These are phyloP conservation scores for Volutella citrinella DNA, from an alignment of 2,329 filamentous ascomycete species.

Conservation along the genomic window DNA sequence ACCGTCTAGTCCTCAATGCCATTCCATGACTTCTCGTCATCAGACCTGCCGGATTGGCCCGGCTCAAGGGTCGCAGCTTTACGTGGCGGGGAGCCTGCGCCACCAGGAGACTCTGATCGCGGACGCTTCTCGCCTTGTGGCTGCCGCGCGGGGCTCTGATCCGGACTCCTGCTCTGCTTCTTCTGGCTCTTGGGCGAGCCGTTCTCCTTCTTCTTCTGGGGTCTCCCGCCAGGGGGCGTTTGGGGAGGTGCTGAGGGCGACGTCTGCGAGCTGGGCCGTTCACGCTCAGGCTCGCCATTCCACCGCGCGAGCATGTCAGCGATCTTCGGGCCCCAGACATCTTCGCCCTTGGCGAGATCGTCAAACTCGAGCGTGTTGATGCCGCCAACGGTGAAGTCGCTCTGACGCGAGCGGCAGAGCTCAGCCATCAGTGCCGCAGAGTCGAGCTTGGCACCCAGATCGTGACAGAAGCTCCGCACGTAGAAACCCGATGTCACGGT, in stretches of 20 bases:
- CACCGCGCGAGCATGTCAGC: slow-evolving; percentile 43
- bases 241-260: slow-evolving; percentile 14
- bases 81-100: slow-evolving; percentile 21
- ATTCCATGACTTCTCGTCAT: slow-evolving; percentile 43
- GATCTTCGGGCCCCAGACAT: slow-evolving; percentile 79
- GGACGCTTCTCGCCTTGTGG: slow-evolving; percentile 27
- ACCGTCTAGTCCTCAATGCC: slow-evolving; percentile 39
- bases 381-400: slow-evolving; percentile 69
- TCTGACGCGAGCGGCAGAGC: slow-evolving; percentile 77
- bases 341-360: slow-evolving; percentile 73
- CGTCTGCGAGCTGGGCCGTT: slow-evolving; percentile 19
- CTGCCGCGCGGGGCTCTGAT: slow-evolving; percentile 4
- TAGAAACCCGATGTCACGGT: slow-evolving; percentile 96
- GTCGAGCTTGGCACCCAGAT: slow-evolving; percentile 77
- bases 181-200: slow-evolving; percentile 2
- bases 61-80: slow-evolving; percentile 26
- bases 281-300: slow-evolving; percentile 32
- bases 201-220: slow-evolving; percentile 18
- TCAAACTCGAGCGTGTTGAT: slow-evolving; percentile 74
- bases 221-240: slow-evolving; percentile 16
- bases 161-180: slow-evolving; percentile 7
- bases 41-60: slow-evolving; percentile 21
- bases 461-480: slow-evolving; percentile 89
- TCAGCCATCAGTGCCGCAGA: slow-evolving; percentile 85
- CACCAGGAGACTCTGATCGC: slow-evolving; percentile 25